Base-by-base conservation (phyloP, 352 stramenopile species). In the Thalassiosira mediterranea region DNA sequence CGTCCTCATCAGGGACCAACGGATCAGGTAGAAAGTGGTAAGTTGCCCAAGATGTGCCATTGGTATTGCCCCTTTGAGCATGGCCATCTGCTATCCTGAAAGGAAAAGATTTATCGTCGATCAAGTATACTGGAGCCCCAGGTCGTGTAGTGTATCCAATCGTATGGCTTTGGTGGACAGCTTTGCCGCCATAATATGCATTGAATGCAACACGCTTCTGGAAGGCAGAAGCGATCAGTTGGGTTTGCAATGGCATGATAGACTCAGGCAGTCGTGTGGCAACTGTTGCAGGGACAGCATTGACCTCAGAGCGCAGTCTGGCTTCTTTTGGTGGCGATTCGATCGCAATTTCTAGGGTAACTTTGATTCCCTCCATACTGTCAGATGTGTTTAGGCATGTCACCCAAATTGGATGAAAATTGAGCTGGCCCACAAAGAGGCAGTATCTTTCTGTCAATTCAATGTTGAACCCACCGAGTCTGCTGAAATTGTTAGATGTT, bases 171-270 rank as follows among this genome's bases (percentile, higher is more conserved):
- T 37, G 48, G 26, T 54, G 62, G 1, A 28, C 3, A 26, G 4
- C 34, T 42, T 76, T 28, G 64, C 81, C n/a, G 37, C 8, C 37
- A 21, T 76, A 46, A 53, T 79, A 90, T 31, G 46, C 51, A 26
- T 79, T 31, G 71, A 90, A 88, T 31, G 81, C 81, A 25, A 70
- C 58, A 47, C 69, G 60, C 59, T 92, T 92, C 58, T 90, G 70
- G 48, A 72, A 70, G n/a, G 79, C 46, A 25, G 58, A 79, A 8
- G 84, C 81, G 17, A 60, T 13, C 19, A 87, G 15, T 75, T 92
- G 87, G 29, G 40, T 81, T 28, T 68, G 56, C 15, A 92, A 49
- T 2, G 87, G 76, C 76, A 92, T 88, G 49, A 83, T 60, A 26
- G 44, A 59, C 54, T 92, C 84, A 54, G 87, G 84, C 26, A 92